A percentile compares a stretch with the other conserved stretches of the same genome.
Evolutionary conservation across 2,329 filamentous ascomycete species (phyloP).

Genomic region (Claviceps spartinae): DNA sequence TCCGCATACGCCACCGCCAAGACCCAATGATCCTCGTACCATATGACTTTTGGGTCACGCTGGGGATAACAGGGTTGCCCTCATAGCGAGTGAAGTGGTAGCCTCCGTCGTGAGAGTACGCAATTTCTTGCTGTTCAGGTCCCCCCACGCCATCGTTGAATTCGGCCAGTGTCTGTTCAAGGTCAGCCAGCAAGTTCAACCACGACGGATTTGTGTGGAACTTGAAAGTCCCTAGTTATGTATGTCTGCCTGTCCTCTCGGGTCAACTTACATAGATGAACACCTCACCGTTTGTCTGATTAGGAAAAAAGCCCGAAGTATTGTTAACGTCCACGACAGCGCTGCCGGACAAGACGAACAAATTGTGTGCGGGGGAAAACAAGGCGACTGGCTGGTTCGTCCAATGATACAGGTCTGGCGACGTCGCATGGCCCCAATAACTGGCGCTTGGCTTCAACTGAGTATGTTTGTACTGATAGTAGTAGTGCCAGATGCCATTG

Average conservation of each 20-base stretch:
- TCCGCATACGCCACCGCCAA: constrained; percentile 27
- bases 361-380: constrained; percentile 30
- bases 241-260: too few species aligned
- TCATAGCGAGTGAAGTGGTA: constrained; percentile 36
- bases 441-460: constrained; percentile 40
- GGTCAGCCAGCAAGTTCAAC: neutral
- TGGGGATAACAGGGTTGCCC: constrained; percentile 45
- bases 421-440: constrained; percentile 56
- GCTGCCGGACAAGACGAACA: constrained; percentile 39
- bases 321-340: constrained; percentile 48
- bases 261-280: constrained; percentile 25
- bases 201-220: constrained; percentile 1
- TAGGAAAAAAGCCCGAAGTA: constrained; percentile 47
- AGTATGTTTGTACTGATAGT: constrained; percentile 43
- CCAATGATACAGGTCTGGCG: constrained; percentile 49
- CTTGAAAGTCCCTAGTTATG: too few species aligned
- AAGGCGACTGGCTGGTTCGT: constrained; percentile 50
- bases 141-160: constrained; percentile 3
- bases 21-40: constrained; percentile 27
- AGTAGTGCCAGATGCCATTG: constrained; percentile 46
- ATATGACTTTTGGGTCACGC: constrained; percentile 51
- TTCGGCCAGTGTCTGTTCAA: constrained; percentile 13
- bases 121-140: constrained; percentile 42
- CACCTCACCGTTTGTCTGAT: constrained; percentile 30
- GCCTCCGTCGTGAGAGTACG: constrained; percentile 36